Percentiles rank a stretch among this genome's conserved stretches.
Evolutionary conservation across 257 asterid species (phyloP).

Genomic region (Agastache rugosa): DNA sequence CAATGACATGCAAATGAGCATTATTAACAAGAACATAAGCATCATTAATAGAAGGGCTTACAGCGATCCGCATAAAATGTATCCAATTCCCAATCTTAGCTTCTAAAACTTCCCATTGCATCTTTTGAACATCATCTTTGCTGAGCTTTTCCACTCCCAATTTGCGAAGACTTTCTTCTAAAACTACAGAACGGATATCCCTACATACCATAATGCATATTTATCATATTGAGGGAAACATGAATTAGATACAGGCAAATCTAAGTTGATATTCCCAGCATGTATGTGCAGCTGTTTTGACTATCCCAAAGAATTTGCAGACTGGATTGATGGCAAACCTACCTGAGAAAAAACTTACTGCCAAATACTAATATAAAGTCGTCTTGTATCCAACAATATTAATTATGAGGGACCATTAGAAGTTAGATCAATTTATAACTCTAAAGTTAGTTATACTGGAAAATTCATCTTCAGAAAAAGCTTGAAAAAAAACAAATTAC

Average conservation of each 20-base stretch:
- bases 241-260: constrained; percentile 6
- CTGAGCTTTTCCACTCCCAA: constrained; percentile 98
- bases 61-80: constrained; percentile 99
- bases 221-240: constrained; percentile 27
- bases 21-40: constrained; percentile 5
- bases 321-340: constrained; percentile 16
- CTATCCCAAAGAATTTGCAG: constrained; percentile 16
- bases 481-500: background rate
- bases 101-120: constrained; percentile 99
- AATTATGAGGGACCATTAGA: constrained; percentile 21
- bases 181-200: constrained; percentile 87
- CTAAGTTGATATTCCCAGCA: constrained; percentile 14
- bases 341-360: background rate
- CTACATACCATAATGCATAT: constrained; percentile 44
- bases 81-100: constrained; percentile 99
- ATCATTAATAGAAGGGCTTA: constrained; percentile 44
- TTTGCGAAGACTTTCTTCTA: constrained; percentile 96
- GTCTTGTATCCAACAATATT: background rate
- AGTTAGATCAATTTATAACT: constrained; percentile 18
- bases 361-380: background rate
- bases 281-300: constrained; percentile 12
- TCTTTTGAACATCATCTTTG: constrained; percentile 98
- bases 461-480: constrained; percentile 16
- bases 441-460: constrained; percentile 12
- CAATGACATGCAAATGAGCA: constrained; percentile 13